phyloP scores from a whole-genome alignment of 306 rosid genomes.

The Cucurbita maxima region DNA sequence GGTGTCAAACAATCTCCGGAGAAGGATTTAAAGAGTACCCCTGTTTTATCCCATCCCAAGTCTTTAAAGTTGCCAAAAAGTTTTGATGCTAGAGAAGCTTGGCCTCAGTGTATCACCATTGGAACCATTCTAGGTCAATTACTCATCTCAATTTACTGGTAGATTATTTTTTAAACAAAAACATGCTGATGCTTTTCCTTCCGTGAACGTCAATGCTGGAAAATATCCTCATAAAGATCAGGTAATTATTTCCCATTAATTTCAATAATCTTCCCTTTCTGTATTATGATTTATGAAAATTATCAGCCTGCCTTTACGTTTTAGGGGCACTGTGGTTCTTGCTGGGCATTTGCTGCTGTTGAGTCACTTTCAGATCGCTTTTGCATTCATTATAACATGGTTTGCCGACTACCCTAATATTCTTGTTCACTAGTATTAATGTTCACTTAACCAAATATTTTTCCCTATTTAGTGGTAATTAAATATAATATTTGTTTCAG shows the following conservation, averaged over 20 bases:
- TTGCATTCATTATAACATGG: slow-evolving; percentile 60
- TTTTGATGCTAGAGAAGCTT: slow-evolving; percentile 86
- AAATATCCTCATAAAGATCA: slow-evolving; percentile 47
- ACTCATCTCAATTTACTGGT: slow-evolving; percentile 1
- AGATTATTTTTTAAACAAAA: neutral
- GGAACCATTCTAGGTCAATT: slow-evolving; percentile 65
- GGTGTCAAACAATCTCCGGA: slow-evolving; percentile 59
- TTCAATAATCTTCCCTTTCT: neutral
- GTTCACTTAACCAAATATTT: neutral
- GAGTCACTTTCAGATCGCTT: slow-evolving; percentile 87
- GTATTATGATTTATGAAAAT: neutral
- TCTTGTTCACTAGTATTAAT: neutral
- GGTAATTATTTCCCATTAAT: slow-evolving; percentile 28
- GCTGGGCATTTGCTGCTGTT: slow-evolving; percentile 98
- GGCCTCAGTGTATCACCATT: slow-evolving; percentile 67
- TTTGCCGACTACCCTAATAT: slow-evolving; percentile 12
- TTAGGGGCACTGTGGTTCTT: slow-evolving; percentile 98
- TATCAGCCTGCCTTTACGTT: slow-evolving; percentile 12
- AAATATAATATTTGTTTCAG: slow-evolving; percentile 31
- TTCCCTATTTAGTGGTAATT: slow-evolving; percentile 8
- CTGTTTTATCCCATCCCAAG: slow-evolving; percentile 41
- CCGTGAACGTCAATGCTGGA: slow-evolving; percentile 24
- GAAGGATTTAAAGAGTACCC: slow-evolving; percentile 30
- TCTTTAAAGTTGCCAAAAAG: slow-evolving; percentile 48
- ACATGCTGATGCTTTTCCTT: slow-evolving; percentile 24